A percentile compares a stretch with the other conserved stretches of the same genome.
These are phyloP conservation scores for Iberis amara DNA, from an alignment of 441 rosid species.

Conservation along the genomic window DNA sequence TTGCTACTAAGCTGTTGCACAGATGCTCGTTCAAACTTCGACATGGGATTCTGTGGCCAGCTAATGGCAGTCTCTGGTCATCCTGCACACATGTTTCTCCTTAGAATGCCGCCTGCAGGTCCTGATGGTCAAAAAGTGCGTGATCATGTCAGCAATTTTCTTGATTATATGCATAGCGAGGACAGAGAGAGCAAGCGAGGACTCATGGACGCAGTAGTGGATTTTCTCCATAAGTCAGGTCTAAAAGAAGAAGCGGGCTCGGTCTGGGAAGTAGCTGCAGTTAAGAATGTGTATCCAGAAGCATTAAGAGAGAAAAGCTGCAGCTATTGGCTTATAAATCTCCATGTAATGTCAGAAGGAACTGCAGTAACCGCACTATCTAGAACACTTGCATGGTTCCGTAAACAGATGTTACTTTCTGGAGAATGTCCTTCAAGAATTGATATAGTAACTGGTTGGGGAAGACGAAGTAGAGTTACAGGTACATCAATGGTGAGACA, in stretches of 20 bases:
- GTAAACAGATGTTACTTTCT: slow-evolving; percentile 60
- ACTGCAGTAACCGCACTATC: slow-evolving; percentile 77
- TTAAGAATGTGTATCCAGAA: slow-evolving; percentile 78
- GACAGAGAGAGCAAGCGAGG: slow-evolving; percentile 97
- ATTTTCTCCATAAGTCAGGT: slow-evolving; percentile 90
- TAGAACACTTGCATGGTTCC: slow-evolving; percentile 84
- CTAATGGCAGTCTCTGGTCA: slow-evolving; percentile 83
- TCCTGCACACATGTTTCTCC: slow-evolving; percentile 76
- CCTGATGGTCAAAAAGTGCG: slow-evolving; percentile 89
- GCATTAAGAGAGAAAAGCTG: slow-evolving; percentile 71
- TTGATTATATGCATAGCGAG: slow-evolving; percentile 85
- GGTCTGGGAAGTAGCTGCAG: slow-evolving; percentile 86
- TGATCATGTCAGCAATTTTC: slow-evolving; percentile 65
- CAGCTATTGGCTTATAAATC: slow-evolving; percentile 84
- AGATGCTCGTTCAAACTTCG: slow-evolving; percentile 60
- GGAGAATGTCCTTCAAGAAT: slow-evolving; percentile 72
- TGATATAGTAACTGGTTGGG: slow-evolving; percentile 96
- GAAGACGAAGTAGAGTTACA: slow-evolving; percentile 80
- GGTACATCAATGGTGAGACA: slow-evolving; percentile 80
- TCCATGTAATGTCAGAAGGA: slow-evolving; percentile 95
- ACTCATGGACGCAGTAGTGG: slow-evolving; percentile 78
- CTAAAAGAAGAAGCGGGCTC: slow-evolving; percentile 90
- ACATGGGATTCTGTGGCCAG: slow-evolving; percentile 66
- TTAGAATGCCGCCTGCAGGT: slow-evolving; percentile 71
- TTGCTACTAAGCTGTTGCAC: slow-evolving; percentile 83